These are phyloP conservation scores for Cynanchum wilfordii DNA, from an alignment of 257 asterid genomes.

Conservation along the genomic window DNA sequence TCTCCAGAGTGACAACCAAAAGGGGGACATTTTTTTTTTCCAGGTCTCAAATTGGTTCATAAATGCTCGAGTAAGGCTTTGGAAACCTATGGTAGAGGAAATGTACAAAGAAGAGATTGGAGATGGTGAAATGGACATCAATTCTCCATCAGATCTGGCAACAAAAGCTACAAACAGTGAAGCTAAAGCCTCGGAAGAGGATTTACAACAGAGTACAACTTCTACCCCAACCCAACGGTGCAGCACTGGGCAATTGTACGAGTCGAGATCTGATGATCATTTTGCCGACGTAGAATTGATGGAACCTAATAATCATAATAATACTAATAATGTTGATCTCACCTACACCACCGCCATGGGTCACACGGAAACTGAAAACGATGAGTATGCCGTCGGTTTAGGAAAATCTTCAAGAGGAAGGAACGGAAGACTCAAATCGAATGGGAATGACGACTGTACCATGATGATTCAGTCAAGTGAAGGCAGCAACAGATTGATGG, in stretches of 20 bases:
- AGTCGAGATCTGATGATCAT: constrained; percentile 38
- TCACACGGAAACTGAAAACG: constrained; percentile 17
- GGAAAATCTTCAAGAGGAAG: constrained; percentile 26
- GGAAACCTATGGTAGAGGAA: constrained; percentile 99
- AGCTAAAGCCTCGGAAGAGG: constrained; percentile 38
- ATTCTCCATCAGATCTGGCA: constrained; percentile 49
- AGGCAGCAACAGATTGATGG: constrained; percentile 21
- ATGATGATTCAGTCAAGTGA: constrained; percentile 7
- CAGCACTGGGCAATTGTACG: constrained; percentile 25
- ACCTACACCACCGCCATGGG: constrained; percentile 22
- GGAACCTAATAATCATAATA: constrained; percentile 20
- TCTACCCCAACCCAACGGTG: constrained; percentile 25
- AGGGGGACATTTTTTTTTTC: constrained; percentile 2
- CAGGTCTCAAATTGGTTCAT: constrained; percentile 99
- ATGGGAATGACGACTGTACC: constrained; percentile 17
- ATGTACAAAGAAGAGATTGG: constrained; percentile 87
- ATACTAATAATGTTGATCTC: constrained; percentile 18
- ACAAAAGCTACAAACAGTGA: constrained; percentile 26
- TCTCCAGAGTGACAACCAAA: neutral
- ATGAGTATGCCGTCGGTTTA: constrained; percentile 19
- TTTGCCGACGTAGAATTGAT: constrained; percentile 37
- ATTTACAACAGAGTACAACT: constrained; percentile 31
- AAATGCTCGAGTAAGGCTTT: constrained; percentile 86
- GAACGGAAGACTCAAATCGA: constrained; percentile 19
- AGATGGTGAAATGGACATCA: constrained; percentile 55